phyloP scores from a whole-genome alignment of 805 yeast genomes.

The Saturnispora halmiae region DNA sequence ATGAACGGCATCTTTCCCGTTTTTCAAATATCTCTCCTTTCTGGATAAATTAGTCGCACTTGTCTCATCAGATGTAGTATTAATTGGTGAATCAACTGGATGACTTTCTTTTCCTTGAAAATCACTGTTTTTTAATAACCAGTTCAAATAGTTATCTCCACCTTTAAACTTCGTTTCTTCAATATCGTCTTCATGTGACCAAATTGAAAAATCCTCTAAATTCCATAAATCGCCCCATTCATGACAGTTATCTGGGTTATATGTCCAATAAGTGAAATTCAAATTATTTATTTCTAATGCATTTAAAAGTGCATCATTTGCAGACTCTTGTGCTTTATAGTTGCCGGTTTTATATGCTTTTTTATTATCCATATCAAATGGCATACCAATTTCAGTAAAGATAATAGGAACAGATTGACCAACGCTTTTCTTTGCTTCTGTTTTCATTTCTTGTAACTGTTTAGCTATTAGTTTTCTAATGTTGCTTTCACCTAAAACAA shows the following conservation, averaged over 20 bases:
- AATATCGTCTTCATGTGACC: constrained; percentile 60
- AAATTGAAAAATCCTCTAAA: constrained; percentile 85
- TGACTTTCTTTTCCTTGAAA: no score
- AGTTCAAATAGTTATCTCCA: constrained; percentile 10
- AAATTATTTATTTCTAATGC: constrained; percentile 71
- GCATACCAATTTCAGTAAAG: constrained; percentile 95
- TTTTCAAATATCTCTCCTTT: neutral
- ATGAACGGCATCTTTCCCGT: neutral
- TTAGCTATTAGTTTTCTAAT: constrained; percentile 62
- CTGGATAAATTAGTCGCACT: neutral
- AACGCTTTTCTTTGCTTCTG: constrained; percentile 51
- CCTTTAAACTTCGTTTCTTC: neutral
- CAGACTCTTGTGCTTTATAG: constrained; percentile 66
- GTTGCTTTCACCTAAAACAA: constrained; percentile 74
- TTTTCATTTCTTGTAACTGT: constrained; percentile 59
- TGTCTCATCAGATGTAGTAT: neutral
- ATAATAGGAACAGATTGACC: constrained; percentile 64
- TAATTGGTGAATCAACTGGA: neutral
- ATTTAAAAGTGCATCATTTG: constrained; percentile 70
- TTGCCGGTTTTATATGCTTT: constrained; percentile 58
- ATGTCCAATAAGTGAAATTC: constrained; percentile 82
- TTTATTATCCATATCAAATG: constrained; percentile 87
- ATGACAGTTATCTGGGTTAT: constrained; percentile 64
- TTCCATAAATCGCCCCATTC: constrained; percentile 90
- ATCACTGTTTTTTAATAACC: constrained; percentile 13